Evolutionary conservation across 345 rosid genomes (phyloP).

Genomic region (Linum lewisii): DNA sequence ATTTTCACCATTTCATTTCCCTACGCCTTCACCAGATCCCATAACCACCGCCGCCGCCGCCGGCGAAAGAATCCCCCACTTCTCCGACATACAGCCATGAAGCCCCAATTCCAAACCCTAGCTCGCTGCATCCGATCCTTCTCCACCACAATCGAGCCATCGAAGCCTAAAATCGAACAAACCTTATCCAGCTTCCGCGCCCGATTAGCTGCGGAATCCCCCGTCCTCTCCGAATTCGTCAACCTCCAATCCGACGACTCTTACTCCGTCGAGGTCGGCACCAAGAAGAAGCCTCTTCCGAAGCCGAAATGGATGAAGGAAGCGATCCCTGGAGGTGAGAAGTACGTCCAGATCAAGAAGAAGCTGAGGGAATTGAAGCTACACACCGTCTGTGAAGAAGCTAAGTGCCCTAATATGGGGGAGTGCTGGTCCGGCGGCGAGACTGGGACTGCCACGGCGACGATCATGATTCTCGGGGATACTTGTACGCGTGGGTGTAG

Average conservation of each 20-base stretch:
- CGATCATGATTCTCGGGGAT: slow-evolving; percentile 93
- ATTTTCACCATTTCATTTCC: neutral
- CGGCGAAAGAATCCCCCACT: neutral
- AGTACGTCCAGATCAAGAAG: slow-evolving; percentile 94
- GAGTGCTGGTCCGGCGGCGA: slow-evolving; percentile 99
- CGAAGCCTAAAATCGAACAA: slow-evolving; percentile 33
- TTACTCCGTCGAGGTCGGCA: slow-evolving; percentile 90
- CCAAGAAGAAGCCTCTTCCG: slow-evolving; percentile 88
- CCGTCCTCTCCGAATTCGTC: slow-evolving; percentile 53
- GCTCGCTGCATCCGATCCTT: slow-evolving; percentile 30
- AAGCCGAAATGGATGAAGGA: slow-evolving; percentile 99
- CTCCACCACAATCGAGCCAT: slow-evolving; percentile 30
- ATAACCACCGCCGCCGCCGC: neutral
- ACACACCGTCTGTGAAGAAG: slow-evolving; percentile 98
- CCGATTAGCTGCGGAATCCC: slow-evolving; percentile 68
- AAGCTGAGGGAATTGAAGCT: slow-evolving; percentile 84
- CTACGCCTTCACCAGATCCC: neutral
- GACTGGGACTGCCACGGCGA: slow-evolving; percentile 94
- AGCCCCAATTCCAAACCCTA: slow-evolving; percentile 25
- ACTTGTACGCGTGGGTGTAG: slow-evolving; percentile 98
- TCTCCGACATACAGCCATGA: neutral
- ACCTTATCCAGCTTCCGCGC: slow-evolving; percentile 73
- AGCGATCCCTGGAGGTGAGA: slow-evolving; percentile 84
- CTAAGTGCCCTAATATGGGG: slow-evolving; percentile 85
- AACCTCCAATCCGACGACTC: slow-evolving; percentile 29